Conservation (phyloP, 495 filamentous ascomycete genomes). For the Penicillium alfredii region DNA sequence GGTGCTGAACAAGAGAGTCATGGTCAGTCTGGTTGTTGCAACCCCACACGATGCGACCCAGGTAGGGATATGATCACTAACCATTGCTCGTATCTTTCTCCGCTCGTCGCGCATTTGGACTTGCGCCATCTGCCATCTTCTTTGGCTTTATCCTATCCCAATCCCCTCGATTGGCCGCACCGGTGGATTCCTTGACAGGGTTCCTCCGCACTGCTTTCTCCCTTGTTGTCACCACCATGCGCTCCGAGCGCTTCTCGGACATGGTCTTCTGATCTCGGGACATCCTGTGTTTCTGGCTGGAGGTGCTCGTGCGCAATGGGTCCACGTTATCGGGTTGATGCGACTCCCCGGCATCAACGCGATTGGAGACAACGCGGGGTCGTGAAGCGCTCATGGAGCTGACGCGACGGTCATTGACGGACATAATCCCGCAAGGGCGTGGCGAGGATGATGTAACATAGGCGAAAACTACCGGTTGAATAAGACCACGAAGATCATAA, state of each 20-base stretch:
- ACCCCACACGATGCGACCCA: neutral
- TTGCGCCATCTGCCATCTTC: slow-evolving; percentile 37
- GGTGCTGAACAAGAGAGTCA: slow-evolving; percentile 34
- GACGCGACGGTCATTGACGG: slow-evolving; percentile 41
- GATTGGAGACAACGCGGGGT: slow-evolving; percentile 43
- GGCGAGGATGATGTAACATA: slow-evolving; percentile 21
- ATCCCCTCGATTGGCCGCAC: slow-evolving; percentile 37
- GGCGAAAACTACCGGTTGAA: slow-evolving; percentile 2
- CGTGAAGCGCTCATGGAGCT: slow-evolving; percentile 42
- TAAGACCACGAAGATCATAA: too few species aligned
- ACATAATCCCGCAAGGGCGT: slow-evolving; percentile 33
- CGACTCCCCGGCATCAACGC: slow-evolving; percentile 39
- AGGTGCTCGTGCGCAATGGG: slow-evolving; percentile 29
- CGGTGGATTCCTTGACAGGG: slow-evolving; percentile 54
- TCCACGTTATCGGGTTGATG: slow-evolving; percentile 32
- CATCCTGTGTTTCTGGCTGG: slow-evolving; percentile 29
- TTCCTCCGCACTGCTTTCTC: slow-evolving; percentile 60
- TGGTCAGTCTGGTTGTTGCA: slow-evolving; percentile 16
- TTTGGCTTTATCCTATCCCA: slow-evolving; percentile 40
- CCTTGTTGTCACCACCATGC: slow-evolving; percentile 53
- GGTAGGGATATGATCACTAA: slow-evolving; percentile 19
- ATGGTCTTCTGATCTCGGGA: slow-evolving; percentile 30
- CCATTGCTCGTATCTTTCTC: slow-evolving; percentile 35
- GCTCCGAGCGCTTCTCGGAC: slow-evolving; percentile 36
- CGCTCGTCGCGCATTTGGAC: slow-evolving; percentile 31